Base-by-base conservation (phyloP, 768 basidiomycete genomes). In the Lentinus brumalis region DNA sequence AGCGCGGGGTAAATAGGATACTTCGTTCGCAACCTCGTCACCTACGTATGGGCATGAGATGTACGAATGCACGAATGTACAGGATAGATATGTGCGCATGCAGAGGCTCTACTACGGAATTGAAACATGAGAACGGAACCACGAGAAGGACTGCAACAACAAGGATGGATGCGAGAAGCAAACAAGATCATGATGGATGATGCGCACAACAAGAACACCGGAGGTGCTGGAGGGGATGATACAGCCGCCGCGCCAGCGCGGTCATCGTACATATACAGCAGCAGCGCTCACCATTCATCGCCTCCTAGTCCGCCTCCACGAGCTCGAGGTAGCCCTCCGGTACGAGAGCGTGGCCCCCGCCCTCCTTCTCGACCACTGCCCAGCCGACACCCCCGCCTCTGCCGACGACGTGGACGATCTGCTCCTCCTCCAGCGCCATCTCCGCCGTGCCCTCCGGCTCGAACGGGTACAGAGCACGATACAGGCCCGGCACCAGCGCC, bases 371-470 rank as follows among this genome's bases (percentile, higher is more conserved):
- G 1, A 86, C 91, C 9, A 92, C 86, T 0, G 88, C 91, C 91
- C 91, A 92, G 0, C 91, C 91, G 2, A 88, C 86, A 0, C 89
- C 89, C 0, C 91, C 90, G 4, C 91, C 89, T 50, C 89, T 69
- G 10, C 90, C 90, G 3, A 92, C 73, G 30, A 92, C 89, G 2
- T 78, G 77, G 14, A 94, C 86, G 50, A 89, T 64, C 75, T 94
- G 89, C 49, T 87, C 92, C 73, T 92, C 89, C 64, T 80, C 83
- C 56, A 94, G 74, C 46, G 78, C 78, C 90, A 94, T 92, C 83
- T 95, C 93, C 38, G 90, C 88, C 16, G 84, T 85, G 2, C 91
- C 88, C 67, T 93, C 90, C 0, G 90, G 88, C 61, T 87, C 86
- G 63, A 95, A 94, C 4, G 85, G 79, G 63, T 88, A 94, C 71